Conservation (phyloP, 2,329 filamentous ascomycete genomes). For the Fusarium sulawesiense region DNA sequence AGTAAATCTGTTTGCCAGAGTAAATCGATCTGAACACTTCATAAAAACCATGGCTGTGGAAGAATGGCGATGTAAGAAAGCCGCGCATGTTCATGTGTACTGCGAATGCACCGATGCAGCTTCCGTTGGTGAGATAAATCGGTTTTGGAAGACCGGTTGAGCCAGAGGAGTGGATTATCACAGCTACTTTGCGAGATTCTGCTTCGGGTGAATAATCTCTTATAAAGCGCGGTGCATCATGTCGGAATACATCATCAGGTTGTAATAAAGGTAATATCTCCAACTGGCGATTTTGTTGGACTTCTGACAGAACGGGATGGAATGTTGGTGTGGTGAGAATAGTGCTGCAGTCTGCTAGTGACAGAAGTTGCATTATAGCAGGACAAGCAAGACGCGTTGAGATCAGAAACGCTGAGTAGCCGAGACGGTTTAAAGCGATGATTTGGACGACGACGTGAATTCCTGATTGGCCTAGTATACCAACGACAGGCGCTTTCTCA, state of each 20-base stretch:
- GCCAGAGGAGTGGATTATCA: conserved; percentile 55
- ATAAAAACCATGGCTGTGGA: conserved; percentile 69
- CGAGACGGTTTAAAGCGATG: conserved; percentile 36
- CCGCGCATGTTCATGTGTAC: conserved; percentile 55
- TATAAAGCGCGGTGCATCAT: conserved; percentile 31
- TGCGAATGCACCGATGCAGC: conserved; percentile 61
- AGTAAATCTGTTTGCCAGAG: conserved; percentile 60
- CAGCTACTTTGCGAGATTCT: conserved; percentile 31
- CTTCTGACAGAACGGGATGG: conserved; percentile 28
- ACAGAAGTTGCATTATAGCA: conserved; percentile 35
- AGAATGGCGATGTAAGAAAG: conserved; percentile 68
- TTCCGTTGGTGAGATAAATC: conserved; percentile 67
- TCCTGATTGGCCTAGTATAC: conserved; percentile 37
- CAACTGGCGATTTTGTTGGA: conserved; percentile 25
- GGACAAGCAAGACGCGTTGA: conserved; percentile 38
- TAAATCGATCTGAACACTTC: conserved; percentile 65
- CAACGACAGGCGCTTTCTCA: conserved; percentile 33
- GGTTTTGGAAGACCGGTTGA: conserved; percentile 73
- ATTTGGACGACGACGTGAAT: conserved; percentile 38
- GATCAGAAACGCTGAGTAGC: conserved; percentile 39
- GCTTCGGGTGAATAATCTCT: conserved; percentile 28
- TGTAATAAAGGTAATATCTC: conserved; percentile 25
- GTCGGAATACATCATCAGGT: conserved; percentile 5
- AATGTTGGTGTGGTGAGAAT: conserved; percentile 36
- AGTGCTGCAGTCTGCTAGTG: conserved; percentile 16